A percentile compares a stretch with the other conserved stretches of the same genome.
Evolutionary conservation across 306 rosid species (phyloP).

Genomic region (Vachellia collinsii): DNA sequence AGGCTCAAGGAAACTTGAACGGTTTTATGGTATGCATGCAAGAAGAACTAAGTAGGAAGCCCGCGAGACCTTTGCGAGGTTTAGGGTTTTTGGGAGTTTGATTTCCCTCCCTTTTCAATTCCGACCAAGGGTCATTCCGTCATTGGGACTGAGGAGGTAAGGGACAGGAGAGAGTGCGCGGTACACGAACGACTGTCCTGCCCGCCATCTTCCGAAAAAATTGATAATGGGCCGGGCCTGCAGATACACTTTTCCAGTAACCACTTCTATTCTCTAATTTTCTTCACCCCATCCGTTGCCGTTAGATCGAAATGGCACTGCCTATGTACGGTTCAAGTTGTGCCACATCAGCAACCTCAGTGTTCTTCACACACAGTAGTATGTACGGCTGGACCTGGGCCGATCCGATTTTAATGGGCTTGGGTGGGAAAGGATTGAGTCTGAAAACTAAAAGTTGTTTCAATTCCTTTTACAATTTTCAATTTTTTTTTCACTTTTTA

Average conservation of each 20-base stretch:
- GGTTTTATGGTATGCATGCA: not conserved
- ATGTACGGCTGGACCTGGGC: no score
- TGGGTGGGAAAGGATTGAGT: no score
- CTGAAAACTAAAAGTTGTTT: no score
- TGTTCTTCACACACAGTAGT: not conserved
- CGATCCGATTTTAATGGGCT: no score
- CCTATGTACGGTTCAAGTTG: not conserved
- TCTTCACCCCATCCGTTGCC: not conserved
- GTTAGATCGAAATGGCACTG: not conserved
- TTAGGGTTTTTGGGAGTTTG: conserved; percentile 46
- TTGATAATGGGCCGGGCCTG: not conserved
- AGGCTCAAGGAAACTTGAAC: conserved; percentile 5
- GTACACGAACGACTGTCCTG: not conserved
- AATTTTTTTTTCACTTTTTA: no score
- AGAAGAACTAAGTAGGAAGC: not conserved
- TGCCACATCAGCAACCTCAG: not conserved
- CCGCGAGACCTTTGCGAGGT: not conserved
- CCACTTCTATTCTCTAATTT: not conserved
- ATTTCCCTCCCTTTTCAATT: conserved; percentile 54
- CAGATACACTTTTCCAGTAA: not conserved
- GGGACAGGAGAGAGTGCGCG: not conserved
- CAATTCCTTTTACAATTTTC: no score
- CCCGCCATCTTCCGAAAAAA: not conserved
- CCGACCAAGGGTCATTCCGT: not conserved
- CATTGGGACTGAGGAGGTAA: not conserved